A percentile compares a stretch with the other conserved stretches of the same genome.
These are phyloP conservation scores for Euryodendron excelsum DNA, from an alignment of 148 eudicot genomes.

Conservation along the genomic window DNA sequence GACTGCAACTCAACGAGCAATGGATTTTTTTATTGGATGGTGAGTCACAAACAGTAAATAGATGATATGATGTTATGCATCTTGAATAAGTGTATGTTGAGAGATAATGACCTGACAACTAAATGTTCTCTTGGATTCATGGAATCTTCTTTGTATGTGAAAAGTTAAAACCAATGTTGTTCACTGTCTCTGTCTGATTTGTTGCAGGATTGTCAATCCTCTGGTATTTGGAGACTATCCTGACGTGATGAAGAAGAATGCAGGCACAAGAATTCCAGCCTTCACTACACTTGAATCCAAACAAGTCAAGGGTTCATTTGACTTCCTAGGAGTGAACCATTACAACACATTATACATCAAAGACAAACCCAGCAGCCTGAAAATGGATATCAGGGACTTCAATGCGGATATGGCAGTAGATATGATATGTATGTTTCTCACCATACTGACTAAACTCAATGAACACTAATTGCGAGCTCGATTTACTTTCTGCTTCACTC, in stretches of 20 bases:
- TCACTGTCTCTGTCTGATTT: neutral
- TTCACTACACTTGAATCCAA: conserved; percentile 43
- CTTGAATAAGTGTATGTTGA: neutral
- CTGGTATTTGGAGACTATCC: conserved; percentile 64
- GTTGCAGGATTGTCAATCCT: conserved; percentile 51
- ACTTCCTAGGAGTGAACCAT: conserved; percentile 66
- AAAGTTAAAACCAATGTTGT: neutral
- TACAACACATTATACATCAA: conserved; percentile 24
- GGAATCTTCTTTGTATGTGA: neutral
- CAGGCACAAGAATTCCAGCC: conserved; percentile 43
- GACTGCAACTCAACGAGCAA: conserved; percentile 45
- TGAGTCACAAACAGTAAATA: conserved; percentile 16
- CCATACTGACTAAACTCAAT: neutral
- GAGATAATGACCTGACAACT: neutral
- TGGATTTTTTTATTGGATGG: conserved; percentile 56
- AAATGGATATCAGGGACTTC: conserved; percentile 34
- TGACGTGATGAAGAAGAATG: conserved; percentile 37
- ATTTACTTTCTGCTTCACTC: neutral
- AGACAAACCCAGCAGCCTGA: conserved; percentile 34
- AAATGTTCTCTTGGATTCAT: neutral
- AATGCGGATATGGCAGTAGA: conserved; percentile 39
- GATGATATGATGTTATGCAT: neutral
- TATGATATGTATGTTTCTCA: conserved; percentile 31
- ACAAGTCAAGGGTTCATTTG: conserved; percentile 52
- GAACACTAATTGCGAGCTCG: neutral